A percentile compares a stretch with the other conserved stretches of the same genome.
Conservation (phyloP, 2,329 filamentous ascomycete genomes). For the Ophiostoma populinum region DNA sequence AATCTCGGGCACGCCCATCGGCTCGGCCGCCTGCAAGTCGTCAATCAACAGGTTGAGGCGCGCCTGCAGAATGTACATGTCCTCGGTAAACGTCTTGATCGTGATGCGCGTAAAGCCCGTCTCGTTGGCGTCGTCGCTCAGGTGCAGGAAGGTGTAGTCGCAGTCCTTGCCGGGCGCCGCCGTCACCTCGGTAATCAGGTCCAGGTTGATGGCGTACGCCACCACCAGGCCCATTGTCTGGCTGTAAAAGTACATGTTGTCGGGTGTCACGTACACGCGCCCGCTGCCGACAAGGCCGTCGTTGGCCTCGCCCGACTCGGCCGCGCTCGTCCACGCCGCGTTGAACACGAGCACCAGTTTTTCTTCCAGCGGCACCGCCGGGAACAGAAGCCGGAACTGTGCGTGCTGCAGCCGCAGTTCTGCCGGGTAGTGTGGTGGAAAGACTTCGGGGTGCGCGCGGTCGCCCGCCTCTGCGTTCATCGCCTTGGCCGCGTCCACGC, state of each 20-base stretch:
- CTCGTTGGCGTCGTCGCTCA: slow-evolving; percentile 42
- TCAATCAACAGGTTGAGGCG: slow-evolving; percentile 75
- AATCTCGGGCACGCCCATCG: slow-evolving; percentile 49
- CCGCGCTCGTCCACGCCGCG: slow-evolving; percentile 58
- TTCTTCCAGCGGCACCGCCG: slow-evolving; percentile 57
- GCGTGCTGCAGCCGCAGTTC: slow-evolving; percentile 76
- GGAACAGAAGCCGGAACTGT: slow-evolving; percentile 85
- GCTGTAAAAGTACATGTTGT: slow-evolving; percentile 90
- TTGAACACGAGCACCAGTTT: slow-evolving; percentile 83
- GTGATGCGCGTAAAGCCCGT: slow-evolving; percentile 58
- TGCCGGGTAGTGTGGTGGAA: slow-evolving; percentile 60
- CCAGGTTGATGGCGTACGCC: slow-evolving; percentile 59
- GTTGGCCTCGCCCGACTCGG: slow-evolving; percentile 24
- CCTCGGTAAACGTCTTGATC: slow-evolving; percentile 85
- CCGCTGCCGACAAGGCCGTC: slow-evolving; percentile 45
- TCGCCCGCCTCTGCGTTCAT: slow-evolving; percentile 12
- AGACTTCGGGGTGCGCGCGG: slow-evolving; percentile 36
- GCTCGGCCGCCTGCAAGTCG: slow-evolving; percentile 56
- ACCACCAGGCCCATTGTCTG: slow-evolving; percentile 84
- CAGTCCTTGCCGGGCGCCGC: slow-evolving; percentile 79
- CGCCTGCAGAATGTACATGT: slow-evolving; percentile 63
- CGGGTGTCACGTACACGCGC: slow-evolving; percentile 71
- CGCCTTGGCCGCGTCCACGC: slow-evolving; percentile 22
- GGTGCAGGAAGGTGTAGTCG: slow-evolving; percentile 80
- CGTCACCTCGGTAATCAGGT: slow-evolving; percentile 72